These are phyloP conservation scores for Chrysanthemum lavandulifolium DNA, from an alignment of 129 eudicot species.

Conservation along the genomic window DNA sequence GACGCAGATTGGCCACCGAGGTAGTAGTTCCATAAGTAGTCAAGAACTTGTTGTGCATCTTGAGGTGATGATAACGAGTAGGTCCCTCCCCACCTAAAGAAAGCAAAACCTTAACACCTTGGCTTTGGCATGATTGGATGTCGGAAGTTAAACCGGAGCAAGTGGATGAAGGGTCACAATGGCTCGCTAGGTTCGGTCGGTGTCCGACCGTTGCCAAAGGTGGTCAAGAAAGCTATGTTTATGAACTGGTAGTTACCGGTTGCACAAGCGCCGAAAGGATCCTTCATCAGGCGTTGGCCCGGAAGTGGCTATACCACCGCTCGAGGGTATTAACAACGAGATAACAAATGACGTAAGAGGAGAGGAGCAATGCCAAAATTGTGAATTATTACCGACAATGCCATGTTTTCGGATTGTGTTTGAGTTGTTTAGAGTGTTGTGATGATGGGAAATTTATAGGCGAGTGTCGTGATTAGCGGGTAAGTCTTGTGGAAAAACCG, in stretches of 20 bases:
- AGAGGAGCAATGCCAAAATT: conserved; percentile 12
- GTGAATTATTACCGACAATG: no score
- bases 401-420: conserved; percentile 31
- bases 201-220: conserved; percentile 49
- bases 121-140: conserved; percentile 48
- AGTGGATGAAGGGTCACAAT: conserved; percentile 39
- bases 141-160: conserved; percentile 42
- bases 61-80: conserved; percentile 54
- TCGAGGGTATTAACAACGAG: not conserved
- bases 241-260: conserved; percentile 29
- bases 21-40: conserved; percentile 51
- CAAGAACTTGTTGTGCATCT: conserved; percentile 57
- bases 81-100: conserved; percentile 63
- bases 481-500: not conserved
- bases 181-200: conserved; percentile 67
- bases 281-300: conserved; percentile 73
- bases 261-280: conserved; percentile 52
- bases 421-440: not conserved
- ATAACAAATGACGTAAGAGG: not conserved
- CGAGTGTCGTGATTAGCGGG: conserved; percentile 31
- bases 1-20: conserved; percentile 49
- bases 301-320: conserved; percentile 42
- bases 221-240: no score
- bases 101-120: conserved; percentile 55
- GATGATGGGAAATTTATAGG: conserved; percentile 26